Conservation (phyloP, 2,329 filamentous ascomycete species). For the Cercospora brassicicola region DNA sequence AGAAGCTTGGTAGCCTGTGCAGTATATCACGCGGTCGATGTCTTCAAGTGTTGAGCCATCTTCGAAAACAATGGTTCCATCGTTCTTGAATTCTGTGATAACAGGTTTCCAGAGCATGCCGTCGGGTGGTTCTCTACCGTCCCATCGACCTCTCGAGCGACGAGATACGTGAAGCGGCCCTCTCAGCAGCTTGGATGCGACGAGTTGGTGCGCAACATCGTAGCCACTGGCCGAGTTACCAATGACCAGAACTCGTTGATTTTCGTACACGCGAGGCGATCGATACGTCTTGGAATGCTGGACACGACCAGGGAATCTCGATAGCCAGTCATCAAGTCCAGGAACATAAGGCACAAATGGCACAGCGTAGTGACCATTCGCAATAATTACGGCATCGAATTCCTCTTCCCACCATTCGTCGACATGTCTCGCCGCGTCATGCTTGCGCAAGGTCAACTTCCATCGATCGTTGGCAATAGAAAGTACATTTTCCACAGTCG, state of each 20-base stretch:
- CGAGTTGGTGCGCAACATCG: conserved; percentile 35
- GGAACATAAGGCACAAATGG: conserved; percentile 47
- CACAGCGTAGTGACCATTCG: conserved; percentile 39
- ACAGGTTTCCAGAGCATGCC: conserved; percentile 58
- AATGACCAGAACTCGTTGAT: conserved; percentile 34
- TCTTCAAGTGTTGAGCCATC: conserved; percentile 31
- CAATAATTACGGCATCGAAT: conserved; percentile 46
- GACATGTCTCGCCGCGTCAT: conserved; percentile 46
- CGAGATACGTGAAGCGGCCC: conserved; percentile 56
- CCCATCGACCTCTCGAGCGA: conserved; percentile 53
- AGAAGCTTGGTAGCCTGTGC: conserved; percentile 43
- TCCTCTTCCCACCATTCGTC: conserved; percentile 58
- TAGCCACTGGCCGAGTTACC: conserved; percentile 40
- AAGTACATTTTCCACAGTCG: conserved; percentile 54
- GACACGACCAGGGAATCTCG: conserved; percentile 50
- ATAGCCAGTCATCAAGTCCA: conserved; percentile 56
- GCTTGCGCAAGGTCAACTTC: conserved; percentile 52
- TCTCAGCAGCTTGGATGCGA: conserved; percentile 20
- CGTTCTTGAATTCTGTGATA: conserved; percentile 46
- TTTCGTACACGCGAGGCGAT: conserved; percentile 21
- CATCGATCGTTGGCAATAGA: conserved; percentile 43
- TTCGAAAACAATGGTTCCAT: conserved; percentile 33
- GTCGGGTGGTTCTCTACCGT: conserved; percentile 49
- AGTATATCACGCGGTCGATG: conserved; percentile 38
- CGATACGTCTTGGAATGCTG: conserved; percentile 49